Conservation (phyloP, 148 eudicot species). For the Vaccinium macrocarpon region DNA sequence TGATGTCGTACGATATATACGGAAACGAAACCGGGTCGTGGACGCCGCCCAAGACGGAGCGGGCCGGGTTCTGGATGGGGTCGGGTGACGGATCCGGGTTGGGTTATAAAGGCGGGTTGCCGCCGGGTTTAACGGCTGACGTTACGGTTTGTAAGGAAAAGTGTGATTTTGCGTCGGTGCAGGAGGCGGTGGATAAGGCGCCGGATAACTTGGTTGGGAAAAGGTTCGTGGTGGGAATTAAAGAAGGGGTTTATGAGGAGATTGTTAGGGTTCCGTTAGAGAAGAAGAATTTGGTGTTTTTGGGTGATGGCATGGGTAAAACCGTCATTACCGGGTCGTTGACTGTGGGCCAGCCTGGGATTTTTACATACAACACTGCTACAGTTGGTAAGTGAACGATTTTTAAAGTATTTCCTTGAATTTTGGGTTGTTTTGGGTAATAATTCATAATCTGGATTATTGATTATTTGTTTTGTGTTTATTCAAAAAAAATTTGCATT, state of each 20-base stretch:
- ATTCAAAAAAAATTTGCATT: no score
- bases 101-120: conserved; percentile 29
- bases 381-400: conserved; percentile 64
- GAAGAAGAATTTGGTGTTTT: conserved; percentile 76
- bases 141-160: conserved; percentile 62
- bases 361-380: conserved; percentile 66
- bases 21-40: conserved; percentile 49
- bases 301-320: conserved; percentile 85
- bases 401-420: neutral
- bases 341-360: conserved; percentile 54
- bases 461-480: no score
- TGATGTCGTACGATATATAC: conserved; percentile 40
- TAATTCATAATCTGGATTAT: no score
- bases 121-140: conserved; percentile 32
- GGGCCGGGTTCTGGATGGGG: conserved; percentile 77
- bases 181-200: conserved; percentile 66
- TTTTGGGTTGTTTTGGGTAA: no score
- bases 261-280: conserved; percentile 63
- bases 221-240: conserved; percentile 57
- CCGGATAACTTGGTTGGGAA: conserved; percentile 33
- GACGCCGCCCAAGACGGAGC: conserved; percentile 63
- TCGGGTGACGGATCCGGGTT: conserved; percentile 12
- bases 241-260: conserved; percentile 74
- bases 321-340: conserved; percentile 67
- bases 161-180: conserved; percentile 52